A percentile compares a stretch with the other conserved stretches of the same genome.
Conservation (phyloP, 2,329 filamentous ascomycete genomes). For the Metarhizium rileyi region DNA sequence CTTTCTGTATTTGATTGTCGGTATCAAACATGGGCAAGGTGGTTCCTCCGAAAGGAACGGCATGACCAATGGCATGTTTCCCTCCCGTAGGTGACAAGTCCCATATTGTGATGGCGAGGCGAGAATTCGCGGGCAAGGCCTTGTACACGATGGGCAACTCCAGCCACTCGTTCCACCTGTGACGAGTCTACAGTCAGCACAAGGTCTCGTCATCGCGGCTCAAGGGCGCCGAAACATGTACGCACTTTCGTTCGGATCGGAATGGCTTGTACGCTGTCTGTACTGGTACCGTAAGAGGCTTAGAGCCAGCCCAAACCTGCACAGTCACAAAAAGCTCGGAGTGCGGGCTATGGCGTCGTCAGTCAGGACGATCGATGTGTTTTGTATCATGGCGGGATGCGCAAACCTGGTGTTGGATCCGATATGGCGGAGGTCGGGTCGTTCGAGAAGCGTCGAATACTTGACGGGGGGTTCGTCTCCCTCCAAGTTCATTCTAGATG, state of each 20-base stretch:
- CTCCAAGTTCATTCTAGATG: constrained; percentile 37
- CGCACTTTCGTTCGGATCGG: constrained; percentile 56
- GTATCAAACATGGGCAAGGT: constrained; percentile 87
- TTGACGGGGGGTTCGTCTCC: constrained; percentile 32
- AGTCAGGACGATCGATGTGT: constrained; percentile 8
- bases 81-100: constrained; percentile 77
- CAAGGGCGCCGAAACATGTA: not conserved
- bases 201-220: not conserved
- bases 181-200: constrained; percentile 2
- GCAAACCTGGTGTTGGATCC: constrained; percentile 70
- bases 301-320: constrained; percentile 92
- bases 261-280: constrained; percentile 93
- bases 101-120: constrained; percentile 90
- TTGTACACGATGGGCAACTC: constrained; percentile 77
- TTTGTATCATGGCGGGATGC: not conserved
- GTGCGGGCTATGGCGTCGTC: constrained; percentile 43
- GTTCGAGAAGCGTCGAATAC: constrained; percentile 62
- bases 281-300: constrained; percentile 81
- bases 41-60: constrained; percentile 87
- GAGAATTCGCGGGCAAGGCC: constrained; percentile 69
- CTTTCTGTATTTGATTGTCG: constrained; percentile 84
- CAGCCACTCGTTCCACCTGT: constrained; percentile 93
- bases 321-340: constrained; percentile 91
- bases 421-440: constrained; percentile 73
- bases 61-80: constrained; percentile 59